Percentiles rank a stretch among this genome's conserved stretches.
These are phyloP conservation scores for Podosphaera xanthii DNA, from an alignment of 2,329 filamentous ascomycete genomes.

Conservation along the genomic window DNA sequence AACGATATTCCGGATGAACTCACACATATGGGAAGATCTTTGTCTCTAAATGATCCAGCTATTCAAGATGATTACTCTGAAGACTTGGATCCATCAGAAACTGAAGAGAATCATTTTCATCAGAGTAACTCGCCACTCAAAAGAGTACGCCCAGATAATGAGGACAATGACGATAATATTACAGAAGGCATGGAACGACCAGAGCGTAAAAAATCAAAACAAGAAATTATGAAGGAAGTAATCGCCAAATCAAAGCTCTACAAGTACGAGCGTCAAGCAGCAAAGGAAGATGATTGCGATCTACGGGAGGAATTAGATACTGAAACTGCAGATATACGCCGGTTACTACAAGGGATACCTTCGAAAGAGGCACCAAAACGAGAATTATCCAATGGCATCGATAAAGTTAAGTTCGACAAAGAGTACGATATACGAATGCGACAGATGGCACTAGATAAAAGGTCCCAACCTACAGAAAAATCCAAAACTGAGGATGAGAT, in stretches of 20 bases:
- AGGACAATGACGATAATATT: constrained; percentile 26
- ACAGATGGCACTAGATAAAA: constrained; percentile 62
- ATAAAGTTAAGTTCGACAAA: constrained; percentile 50
- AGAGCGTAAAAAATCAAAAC: constrained; percentile 78
- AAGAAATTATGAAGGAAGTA: constrained; percentile 93
- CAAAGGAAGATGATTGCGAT: constrained; percentile 84
- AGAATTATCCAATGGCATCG: constrained; percentile 23
- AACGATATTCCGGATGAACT: constrained; percentile 44
- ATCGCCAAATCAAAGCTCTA: constrained; percentile 92
- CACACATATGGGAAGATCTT: constrained; percentile 62
- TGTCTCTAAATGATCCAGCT: constrained; percentile 35
- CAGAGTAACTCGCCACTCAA: constrained; percentile 32
- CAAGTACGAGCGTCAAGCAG: constrained; percentile 82
- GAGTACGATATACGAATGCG: constrained; percentile 72
- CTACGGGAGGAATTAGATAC: constrained; percentile 66
- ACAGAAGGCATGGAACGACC: constrained; percentile 34
- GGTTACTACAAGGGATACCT: constrained; percentile 39
- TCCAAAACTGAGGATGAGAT: constrained; percentile 84
- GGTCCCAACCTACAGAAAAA: constrained; percentile 64
- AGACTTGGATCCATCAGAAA: constrained; percentile 36
- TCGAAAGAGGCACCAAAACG: constrained; percentile 19
- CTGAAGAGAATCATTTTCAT: constrained; percentile 32
- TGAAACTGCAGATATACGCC: constrained; percentile 54
- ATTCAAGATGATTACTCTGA: constrained; percentile 58
- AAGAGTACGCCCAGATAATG: constrained; percentile 26